A percentile compares a stretch with the other conserved stretches of the same genome.
phyloP scores from a whole-genome alignment of 768 basidiomycete species.

The Mycena vulgaris region DNA sequence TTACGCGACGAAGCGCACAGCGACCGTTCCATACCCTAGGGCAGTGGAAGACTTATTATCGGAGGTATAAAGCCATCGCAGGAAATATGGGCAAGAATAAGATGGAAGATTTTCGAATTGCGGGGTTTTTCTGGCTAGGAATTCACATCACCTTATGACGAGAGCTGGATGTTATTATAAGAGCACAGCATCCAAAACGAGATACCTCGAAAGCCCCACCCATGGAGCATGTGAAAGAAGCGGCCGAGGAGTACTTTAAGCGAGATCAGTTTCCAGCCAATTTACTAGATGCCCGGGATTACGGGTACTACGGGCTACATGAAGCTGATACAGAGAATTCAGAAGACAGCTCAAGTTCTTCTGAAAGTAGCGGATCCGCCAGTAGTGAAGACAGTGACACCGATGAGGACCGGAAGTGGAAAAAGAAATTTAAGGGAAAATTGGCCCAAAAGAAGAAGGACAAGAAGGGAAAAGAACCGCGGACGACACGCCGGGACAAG shows the following conservation, averaged over 20 bases:
- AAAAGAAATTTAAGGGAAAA: background rate
- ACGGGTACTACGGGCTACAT: background rate
- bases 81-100: slow-evolving; percentile 16
- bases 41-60: slow-evolving; percentile 8
- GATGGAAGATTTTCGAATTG: background rate
- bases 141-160: background rate
- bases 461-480: background rate
- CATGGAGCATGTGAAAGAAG: background rate
- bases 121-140: slow-evolving; percentile 11
- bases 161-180: background rate
- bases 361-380: background rate
- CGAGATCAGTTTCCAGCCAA: slow-evolving; percentile 14
- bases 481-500: too few relatives aligned
- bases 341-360: background rate
- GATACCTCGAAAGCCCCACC: background rate
- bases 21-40: background rate
- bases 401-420: background rate
- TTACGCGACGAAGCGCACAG: background rate
- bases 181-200: background rate
- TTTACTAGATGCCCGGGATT: background rate
- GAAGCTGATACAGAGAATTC: background rate
- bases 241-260: slow-evolving; percentile 18
- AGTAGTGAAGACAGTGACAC: background rate
- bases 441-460: background rate
- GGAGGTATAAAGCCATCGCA: background rate